A percentile compares a stretch with the other conserved stretches of the same genome.
These are phyloP conservation scores for Stentor coeruleus DNA, from an alignment of 73 alveolate species.

Conservation along the genomic window DNA sequence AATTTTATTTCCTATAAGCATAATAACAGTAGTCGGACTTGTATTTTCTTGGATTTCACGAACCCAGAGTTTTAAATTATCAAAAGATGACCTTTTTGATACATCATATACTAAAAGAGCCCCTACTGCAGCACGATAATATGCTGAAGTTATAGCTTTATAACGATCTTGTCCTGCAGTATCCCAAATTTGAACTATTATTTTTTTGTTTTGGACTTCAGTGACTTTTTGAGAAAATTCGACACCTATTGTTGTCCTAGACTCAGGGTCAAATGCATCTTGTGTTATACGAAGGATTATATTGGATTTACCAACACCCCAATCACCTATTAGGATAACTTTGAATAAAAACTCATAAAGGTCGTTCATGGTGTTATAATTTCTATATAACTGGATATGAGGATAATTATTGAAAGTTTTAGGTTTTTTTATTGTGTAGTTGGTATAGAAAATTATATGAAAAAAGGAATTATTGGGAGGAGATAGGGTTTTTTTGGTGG, in stretches of 20 bases:
- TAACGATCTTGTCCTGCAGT: conserved; percentile 71
- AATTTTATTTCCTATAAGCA: not conserved
- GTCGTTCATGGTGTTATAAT: too few relatives aligned
- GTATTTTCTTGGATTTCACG: not conserved
- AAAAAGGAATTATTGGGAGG: too few relatives aligned
- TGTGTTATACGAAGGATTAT: conserved; percentile 31
- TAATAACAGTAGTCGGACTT: not conserved
- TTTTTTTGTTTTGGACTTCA: conserved; percentile 2
- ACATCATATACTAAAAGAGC: conserved; percentile 51
- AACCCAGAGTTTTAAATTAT: conserved; percentile 38
- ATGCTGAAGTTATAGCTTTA: conserved; percentile 41
- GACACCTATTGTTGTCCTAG: conserved; percentile 54
- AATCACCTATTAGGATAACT: conserved; percentile 21
- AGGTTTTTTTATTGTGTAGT: too few relatives aligned
- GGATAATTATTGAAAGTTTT: too few relatives aligned
- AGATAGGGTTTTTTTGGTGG: too few relatives aligned
- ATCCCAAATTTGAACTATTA: conserved; percentile 37
- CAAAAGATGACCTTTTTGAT: conserved; percentile 44
- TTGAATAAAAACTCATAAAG: conserved; percentile 16
- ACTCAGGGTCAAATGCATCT: conserved; percentile 45
- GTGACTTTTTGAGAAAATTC: conserved; percentile 46
- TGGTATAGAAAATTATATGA: too few relatives aligned
- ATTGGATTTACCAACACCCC: conserved; percentile 27
- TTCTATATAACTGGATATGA: too few relatives aligned
- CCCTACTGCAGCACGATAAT: conserved; percentile 61